Base-by-base conservation (phyloP, 2,329 filamentous ascomycete species). In the Apiospora koreana region DNA sequence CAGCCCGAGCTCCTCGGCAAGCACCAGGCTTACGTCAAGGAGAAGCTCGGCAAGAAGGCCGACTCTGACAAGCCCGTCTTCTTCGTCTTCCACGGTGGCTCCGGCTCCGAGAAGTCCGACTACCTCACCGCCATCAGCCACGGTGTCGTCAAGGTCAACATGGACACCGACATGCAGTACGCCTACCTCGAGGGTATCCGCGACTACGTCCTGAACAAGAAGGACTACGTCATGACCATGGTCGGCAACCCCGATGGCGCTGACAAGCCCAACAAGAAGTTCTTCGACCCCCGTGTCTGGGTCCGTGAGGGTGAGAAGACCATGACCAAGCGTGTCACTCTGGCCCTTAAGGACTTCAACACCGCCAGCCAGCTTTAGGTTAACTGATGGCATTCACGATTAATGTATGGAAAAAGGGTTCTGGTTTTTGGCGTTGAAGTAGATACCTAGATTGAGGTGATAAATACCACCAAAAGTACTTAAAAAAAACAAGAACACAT, bases 221-320 rank as follows among this genome's bases (percentile, higher is more conserved):
- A 97, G 86, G 95, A 97, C 78, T 99, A 98, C 88, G 86, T 99
- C 77, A 85, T 89, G 86, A 90, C 88, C 72, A 89, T 94, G 79
- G 92, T 99, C 76, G 96, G 96, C 79, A 99, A 98, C 89, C 95
- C 95, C 75, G 95, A 98, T 67, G 95, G 95, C 72, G 91, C 90
- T 25, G 94, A 97, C 86, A 98, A 98, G 92, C 95, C 96, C 80
- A 99, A 99, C 91, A 99, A 99, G 93, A 98, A 98, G 87, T 92
- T 87, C 86, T 94, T 93, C 76, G 82, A 93, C 86, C 94, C 94
- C 77, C 92, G 94, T 84, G 94, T 98, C 81, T 97, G 95, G 95
- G 94, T 97, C 73, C 93, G 95, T 72, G 93, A 95, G 87, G 96
- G 95, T 79, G 96, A 99, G 91, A 97, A 98, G 91, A 94, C 92